phyloP scores from a whole-genome alignment of 192 early-diverging fungal species.

The Coemansia sp. region DNA sequence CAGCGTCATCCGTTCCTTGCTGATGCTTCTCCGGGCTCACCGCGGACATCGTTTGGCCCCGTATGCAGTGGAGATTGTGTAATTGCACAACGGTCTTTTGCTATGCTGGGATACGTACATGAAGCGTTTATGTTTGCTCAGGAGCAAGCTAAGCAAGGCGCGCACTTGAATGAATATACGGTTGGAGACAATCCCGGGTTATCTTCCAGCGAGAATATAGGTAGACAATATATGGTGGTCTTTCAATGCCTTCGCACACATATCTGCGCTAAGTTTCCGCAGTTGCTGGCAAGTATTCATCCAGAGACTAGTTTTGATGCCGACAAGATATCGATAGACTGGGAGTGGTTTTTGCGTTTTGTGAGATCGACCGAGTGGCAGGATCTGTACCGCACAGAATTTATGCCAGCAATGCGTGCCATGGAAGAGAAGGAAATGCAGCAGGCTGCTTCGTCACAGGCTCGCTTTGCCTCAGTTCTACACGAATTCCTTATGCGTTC shows the following conservation, averaged over 20 bases:
- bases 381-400: slow-evolving; percentile 27
- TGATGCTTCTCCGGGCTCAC: neutral
- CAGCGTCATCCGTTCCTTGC: slow-evolving; percentile 28
- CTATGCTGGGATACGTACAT: slow-evolving; percentile 40
- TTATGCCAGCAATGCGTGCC: slow-evolving; percentile 46
- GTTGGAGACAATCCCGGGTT: neutral
- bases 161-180: neutral
- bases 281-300: neutral
- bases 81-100: slow-evolving; percentile 10
- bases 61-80: slow-evolving; percentile 17
- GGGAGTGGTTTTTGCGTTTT: slow-evolving; percentile 14
- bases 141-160: slow-evolving; percentile 18
- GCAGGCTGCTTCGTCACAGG: slow-evolving; percentile 15
- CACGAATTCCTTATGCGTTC: slow-evolving; percentile 24
- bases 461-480: slow-evolving; percentile 22
- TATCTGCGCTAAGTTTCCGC: neutral
- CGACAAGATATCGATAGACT: neutral
- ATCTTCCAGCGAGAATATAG: slow-evolving; percentile 14
- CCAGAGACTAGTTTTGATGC: neutral
- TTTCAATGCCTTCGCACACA: slow-evolving; percentile 25
- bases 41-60: neutral
- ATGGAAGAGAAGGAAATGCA: slow-evolving; percentile 40
- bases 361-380: slow-evolving; percentile 28
- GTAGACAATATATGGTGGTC: slow-evolving; percentile 26
- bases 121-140: slow-evolving; percentile 47